Evolutionary conservation across 768 basidiomycete genomes (phyloP).

Genomic region (Kwoniella sp.): DNA sequence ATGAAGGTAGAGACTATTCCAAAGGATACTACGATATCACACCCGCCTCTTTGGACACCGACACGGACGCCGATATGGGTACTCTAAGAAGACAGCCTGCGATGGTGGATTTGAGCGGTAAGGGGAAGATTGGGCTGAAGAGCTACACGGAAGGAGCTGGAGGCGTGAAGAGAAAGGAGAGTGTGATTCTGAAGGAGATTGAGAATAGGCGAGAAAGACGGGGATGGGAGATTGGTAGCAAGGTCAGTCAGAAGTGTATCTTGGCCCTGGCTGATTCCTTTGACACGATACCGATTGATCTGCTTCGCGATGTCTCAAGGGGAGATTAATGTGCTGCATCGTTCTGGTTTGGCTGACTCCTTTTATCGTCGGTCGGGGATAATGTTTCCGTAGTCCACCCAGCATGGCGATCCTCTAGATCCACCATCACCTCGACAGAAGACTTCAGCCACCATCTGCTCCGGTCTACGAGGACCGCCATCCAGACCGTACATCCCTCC

Average conservation of each 20-base stretch:
- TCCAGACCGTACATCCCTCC: conserved; percentile 13
- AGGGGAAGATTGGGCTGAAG: not conserved
- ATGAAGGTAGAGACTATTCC: conserved; percentile 18
- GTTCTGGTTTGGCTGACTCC: no score
- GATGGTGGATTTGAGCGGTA: conserved; percentile 13
- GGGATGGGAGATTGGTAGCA: conserved; percentile 20
- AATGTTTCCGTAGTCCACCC: not conserved
- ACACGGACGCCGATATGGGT: conserved; percentile 3
- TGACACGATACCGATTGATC: not conserved
- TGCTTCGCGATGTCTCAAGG: not conserved
- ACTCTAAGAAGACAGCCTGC: conserved; percentile 18
- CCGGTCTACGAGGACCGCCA: not conserved
- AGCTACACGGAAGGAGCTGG: not conserved
- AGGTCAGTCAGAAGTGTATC: conserved; percentile 1
- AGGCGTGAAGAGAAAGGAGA: conserved; percentile 12
- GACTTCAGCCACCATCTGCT: not conserved
- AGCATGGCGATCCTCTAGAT: not conserved
- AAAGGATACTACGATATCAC: conserved; percentile 20
- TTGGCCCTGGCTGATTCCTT: no score
- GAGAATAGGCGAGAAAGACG: conserved; percentile 20
- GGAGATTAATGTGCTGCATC: not conserved
- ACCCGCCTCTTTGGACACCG: not conserved
- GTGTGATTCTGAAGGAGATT: conserved; percentile 22
- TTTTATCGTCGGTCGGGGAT: no score
- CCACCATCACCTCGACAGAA: conserved; percentile 1